Base-by-base conservation (phyloP, 106 monocot species). In the Allium sativum region DNA sequence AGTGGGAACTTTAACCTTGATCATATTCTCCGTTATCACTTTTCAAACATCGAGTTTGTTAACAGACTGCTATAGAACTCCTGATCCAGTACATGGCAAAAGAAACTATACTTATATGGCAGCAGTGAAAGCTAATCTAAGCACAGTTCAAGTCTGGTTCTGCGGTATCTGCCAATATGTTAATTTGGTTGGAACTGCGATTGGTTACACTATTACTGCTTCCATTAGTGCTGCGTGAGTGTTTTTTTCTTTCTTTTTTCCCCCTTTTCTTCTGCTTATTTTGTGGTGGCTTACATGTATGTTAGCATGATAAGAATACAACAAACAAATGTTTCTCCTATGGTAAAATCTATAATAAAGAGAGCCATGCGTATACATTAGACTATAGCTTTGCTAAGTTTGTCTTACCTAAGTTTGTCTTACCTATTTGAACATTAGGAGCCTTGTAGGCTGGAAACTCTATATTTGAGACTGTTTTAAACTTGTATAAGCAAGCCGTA, bases 201-300 rank as follows among this genome's bases (percentile, higher is more conserved):
- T 89, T 12, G 89, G 89, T 6, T 89, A 89, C 76, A 82, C 81
- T 9, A 82, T 89, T 52, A 89, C 89, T 0, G 78, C 81, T 17
- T 72, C 82, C 13, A 82, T 79, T 18, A 85, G 89, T 59, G 73
- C 76, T 0, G 89, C 76, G 84, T 89, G 77, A 79, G 78, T 10
- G 2, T 50, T 12, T 50, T 50, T 47, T 8, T 8, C 47, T 8
- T 65, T 45, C 20, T 47, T 47, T 8, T 47, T 47, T 47, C 12
- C 13, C 16, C 13, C 55, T 19, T 31, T 31, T 31, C 31, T 5
- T 31, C 31, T 31, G 5, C 31, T 31, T 31, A 31, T 31, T 31
- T 31, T 31, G 31, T 31, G 2, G 5, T 31, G 4, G 31, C 4
- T 31, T 31, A 31, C 1, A 31, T 31, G 31, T 31, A 31, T 31